A percentile compares a stretch with the other conserved stretches of the same genome.
These are phyloP conservation scores for Camellia sinensis DNA, from an alignment of 148 eudicot species.

Conservation along the genomic window DNA sequence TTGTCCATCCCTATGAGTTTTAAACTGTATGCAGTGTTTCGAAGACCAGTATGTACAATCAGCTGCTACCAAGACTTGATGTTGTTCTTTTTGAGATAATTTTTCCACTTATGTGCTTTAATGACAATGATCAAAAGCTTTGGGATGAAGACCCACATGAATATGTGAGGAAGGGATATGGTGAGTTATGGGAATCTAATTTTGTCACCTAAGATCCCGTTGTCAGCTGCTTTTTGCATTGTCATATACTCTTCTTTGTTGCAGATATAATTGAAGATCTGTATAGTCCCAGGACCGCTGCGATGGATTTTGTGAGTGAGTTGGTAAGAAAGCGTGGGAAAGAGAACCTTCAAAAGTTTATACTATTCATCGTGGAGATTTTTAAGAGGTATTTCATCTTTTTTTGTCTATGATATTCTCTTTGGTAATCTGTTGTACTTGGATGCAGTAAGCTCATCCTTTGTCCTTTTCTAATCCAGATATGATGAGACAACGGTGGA, in stretches of 20 bases:
- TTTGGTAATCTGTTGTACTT: background rate
- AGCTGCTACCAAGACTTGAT: constrained; percentile 85
- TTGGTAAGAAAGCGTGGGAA: constrained; percentile 96
- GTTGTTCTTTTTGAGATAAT: constrained; percentile 89
- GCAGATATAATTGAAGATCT: constrained; percentile 95
- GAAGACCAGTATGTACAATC: constrained; percentile 76
- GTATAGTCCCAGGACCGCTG: constrained; percentile 97
- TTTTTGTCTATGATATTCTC: background rate
- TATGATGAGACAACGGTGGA: constrained; percentile 69
- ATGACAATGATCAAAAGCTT: constrained; percentile 83
- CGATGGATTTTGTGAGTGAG: constrained; percentile 99
- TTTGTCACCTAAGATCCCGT: background rate
- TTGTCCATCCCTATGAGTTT: background rate
- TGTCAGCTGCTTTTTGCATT: background rate
- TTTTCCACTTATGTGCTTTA: constrained; percentile 97
- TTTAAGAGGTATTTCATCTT: constrained; percentile 63
- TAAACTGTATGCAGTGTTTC: constrained; percentile 60
- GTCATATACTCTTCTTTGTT: constrained; percentile 3
- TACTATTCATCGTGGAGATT: constrained; percentile 84
- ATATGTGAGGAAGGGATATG: constrained; percentile 98
- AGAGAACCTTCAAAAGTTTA: constrained; percentile 91
- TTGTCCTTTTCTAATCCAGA: constrained; percentile 31
- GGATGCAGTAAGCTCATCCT: background rate
- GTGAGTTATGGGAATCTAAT: constrained; percentile 40
- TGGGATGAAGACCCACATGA: constrained; percentile 99